Base-by-base conservation (phyloP, 2,329 filamentous ascomycete species). In the Laburnicola sp. region DNA sequence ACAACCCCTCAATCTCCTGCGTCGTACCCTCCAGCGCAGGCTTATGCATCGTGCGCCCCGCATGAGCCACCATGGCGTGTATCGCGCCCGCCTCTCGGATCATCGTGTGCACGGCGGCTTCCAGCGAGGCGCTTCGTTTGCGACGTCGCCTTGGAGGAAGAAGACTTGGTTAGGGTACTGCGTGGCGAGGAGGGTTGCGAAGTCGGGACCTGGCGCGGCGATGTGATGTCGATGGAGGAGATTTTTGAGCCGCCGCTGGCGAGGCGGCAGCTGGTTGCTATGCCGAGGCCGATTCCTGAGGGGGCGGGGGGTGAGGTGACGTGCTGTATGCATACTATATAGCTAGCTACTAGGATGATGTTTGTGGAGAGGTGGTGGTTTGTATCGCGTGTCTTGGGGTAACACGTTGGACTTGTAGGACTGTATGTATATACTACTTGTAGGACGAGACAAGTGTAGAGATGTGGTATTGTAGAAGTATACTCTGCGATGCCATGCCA, bases 41-140 rank as follows among this genome's bases (percentile, higher is more conserved):
- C 59, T 81, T 80, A 56, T 81, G 79, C 57, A 80, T 79, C 9
- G 78, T 82, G 10, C 75, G 66, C 10, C 79, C 78, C 0, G 79
- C 79, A 51, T 82, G 81, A 23, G 73, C 75, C 2, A 81, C 77
- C 68, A 82, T 77, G 3, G 77, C 78, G 49, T 80, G 75, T 6
- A 80, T 54, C 0, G 68, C 73, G 3, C 78, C 78, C 0, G 68
- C 69, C 44, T 79, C 70, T 7, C 59, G 58, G 2, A 81, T 57
- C 6, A 80, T 77, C 44, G 69, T 63, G 48, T 80, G 77, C 0
- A 80, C 65, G 2, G 76, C 77, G 2, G 68, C 66, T 2, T 72
- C 71, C 36, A 79, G 74, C n/a, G 64, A 76, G n/a, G n/a, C 1
- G 65, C 66, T 58, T 80, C 77, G 25, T 76, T 70, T 0, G 78